Evolutionary conservation across 1,139 yeast genomes (phyloP).

Genomic region (Hanseniaspora gamundiae): DNA sequence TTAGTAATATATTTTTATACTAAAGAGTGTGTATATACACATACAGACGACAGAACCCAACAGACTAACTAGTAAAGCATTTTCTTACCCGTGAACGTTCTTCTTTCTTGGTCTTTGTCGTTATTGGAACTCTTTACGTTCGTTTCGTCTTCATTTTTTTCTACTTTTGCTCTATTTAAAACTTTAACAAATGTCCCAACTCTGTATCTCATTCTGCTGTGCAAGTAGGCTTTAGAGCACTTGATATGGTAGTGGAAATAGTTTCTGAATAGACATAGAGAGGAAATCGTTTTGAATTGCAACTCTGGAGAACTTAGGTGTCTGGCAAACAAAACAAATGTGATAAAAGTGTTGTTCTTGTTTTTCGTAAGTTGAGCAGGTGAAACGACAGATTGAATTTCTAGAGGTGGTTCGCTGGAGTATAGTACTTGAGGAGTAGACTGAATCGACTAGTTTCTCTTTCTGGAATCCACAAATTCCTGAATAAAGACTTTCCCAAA

Average conservation of each 20-base stretch:
- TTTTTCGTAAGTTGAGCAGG: slow-evolving; percentile 16
- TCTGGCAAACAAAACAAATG: slow-evolving; percentile 58
- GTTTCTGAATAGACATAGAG: slow-evolving; percentile 82
- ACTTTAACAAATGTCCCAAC: slow-evolving; percentile 90
- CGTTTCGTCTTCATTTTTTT: slow-evolving; percentile 43
- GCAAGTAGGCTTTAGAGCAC: slow-evolving; percentile 96
- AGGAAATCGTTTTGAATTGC: slow-evolving; percentile 62
- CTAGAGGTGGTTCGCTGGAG: slow-evolving; percentile 91
- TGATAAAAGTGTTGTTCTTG: slow-evolving; percentile 45
- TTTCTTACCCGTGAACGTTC: slow-evolving; percentile 26
- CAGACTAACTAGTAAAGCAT: slow-evolving; percentile 14
- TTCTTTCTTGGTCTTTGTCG: slow-evolving; percentile 12
- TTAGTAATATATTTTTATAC: too few relatives aligned
- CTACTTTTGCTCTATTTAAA: slow-evolving; percentile 93
- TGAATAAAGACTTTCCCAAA: slow-evolving; percentile 93
- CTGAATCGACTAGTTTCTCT: slow-evolving; percentile 86
- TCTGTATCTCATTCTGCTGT: slow-evolving; percentile 93
- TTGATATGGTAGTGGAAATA: slow-evolving; percentile 97
- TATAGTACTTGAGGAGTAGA: slow-evolving; percentile 97
- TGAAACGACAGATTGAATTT: slow-evolving; percentile 36
- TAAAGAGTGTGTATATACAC: too few relatives aligned
- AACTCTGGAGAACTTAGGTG: slow-evolving; percentile 33
- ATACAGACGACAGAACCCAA: too few relatives aligned
- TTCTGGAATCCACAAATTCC: slow-evolving; percentile 95
- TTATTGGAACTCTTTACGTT: slow-evolving; percentile 24